Evolutionary conservation across 208 protist genomes (phyloP).

Genomic region (Leishmania tropica): DNA sequence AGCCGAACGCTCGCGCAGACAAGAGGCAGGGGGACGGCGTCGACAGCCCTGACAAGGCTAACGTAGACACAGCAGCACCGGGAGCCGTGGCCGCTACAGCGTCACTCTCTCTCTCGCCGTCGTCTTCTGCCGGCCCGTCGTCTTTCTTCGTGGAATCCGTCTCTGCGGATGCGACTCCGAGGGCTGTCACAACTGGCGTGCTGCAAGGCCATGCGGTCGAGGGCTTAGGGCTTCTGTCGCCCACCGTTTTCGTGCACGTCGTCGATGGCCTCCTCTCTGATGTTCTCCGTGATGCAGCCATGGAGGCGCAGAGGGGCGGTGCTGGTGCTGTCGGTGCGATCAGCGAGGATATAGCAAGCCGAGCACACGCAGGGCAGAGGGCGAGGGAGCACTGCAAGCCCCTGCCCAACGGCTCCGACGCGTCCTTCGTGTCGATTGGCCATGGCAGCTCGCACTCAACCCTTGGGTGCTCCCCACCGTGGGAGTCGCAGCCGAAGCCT

Average conservation of each 20-base stretch:
- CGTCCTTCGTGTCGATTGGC: not conserved
- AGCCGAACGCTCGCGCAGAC: not conserved
- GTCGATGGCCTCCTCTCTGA: slow-evolving; percentile 8
- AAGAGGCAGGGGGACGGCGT: not conserved
- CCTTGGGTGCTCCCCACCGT: not conserved
- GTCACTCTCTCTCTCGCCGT: not conserved
- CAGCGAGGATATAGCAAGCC: not conserved
- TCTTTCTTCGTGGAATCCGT: not conserved
- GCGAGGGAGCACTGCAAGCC: not conserved
- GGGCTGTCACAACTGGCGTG: not conserved
- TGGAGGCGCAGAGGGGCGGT: not conserved
- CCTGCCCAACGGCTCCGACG: not conserved
- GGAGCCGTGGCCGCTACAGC: not conserved
- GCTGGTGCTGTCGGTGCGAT: not conserved
- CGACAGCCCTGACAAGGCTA: not conserved
- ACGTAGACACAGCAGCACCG: not conserved
- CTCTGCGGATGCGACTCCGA: not conserved
- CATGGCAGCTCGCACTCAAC: not conserved
- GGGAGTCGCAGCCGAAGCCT: not conserved
- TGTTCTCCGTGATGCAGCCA: not conserved
- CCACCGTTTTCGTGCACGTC: not conserved
- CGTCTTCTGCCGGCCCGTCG: not conserved
- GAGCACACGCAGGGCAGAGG: not conserved
- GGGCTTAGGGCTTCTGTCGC: not conserved
- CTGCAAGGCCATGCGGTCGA: not conserved